These are phyloP conservation scores for Ophiostoma sp. DNA, from an alignment of 2,329 filamentous ascomycete genomes.

Conservation along the genomic window DNA sequence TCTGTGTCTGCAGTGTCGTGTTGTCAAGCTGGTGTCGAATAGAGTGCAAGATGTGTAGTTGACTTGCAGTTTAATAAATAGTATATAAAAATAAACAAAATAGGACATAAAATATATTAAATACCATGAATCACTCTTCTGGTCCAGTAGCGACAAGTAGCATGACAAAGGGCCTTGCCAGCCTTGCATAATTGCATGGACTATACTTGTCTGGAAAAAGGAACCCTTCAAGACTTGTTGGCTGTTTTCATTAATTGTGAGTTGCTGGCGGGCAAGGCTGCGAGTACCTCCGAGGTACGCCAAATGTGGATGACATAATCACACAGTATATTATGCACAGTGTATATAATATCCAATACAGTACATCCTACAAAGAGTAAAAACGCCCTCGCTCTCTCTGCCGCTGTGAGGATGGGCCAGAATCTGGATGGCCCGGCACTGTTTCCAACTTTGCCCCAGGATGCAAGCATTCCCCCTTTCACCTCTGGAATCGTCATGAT, in stretches of 20 bases:
- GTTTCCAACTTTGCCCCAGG: slow-evolving; percentile 23
- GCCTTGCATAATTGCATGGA: background rate
- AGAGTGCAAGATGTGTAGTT: too few relatives aligned
- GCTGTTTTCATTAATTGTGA: background rate
- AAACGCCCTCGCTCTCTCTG: background rate
- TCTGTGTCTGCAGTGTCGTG: background rate
- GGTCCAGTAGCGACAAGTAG: too few relatives aligned
- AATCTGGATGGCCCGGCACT: slow-evolving; percentile 13
- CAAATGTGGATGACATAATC: background rate
- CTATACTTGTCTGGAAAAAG: too few relatives aligned
- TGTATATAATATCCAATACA: background rate
- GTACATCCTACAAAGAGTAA: background rate
- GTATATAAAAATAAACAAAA: too few relatives aligned
- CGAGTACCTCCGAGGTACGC: too few relatives aligned
- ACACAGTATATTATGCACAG: background rate
- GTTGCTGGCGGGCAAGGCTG: background rate
- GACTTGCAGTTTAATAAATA: too few relatives aligned
- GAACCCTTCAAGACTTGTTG: background rate
- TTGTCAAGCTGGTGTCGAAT: too few relatives aligned
- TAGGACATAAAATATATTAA: too few relatives aligned
- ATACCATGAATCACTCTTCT: background rate
- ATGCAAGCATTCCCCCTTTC: slow-evolving; percentile 27
- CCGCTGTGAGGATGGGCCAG: slow-evolving; percentile 28
- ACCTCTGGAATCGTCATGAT: slow-evolving; percentile 5
- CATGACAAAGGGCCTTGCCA: background rate